phyloP scores from a whole-genome alignment of 2,329 filamentous ascomycete species.

The Drechslerella dactyloides region DNA sequence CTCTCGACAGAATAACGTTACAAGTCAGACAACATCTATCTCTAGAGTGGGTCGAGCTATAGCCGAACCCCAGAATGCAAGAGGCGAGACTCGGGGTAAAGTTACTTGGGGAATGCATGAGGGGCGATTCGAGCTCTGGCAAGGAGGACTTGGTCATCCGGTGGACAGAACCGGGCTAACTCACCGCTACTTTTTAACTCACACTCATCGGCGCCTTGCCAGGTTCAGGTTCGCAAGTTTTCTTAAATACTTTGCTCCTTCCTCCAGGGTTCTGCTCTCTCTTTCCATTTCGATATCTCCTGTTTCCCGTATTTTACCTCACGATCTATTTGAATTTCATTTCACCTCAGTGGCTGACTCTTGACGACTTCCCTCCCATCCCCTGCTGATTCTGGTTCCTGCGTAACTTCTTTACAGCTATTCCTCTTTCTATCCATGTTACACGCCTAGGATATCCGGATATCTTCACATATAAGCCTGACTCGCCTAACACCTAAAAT shows the following conservation, averaged over 20 bases:
- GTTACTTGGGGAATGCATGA: constrained; percentile 22
- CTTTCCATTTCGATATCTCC: constrained; percentile 41
- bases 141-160: constrained; percentile 39
- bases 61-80: constrained; percentile 50
- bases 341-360: not conserved
- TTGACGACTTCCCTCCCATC: constrained; percentile 21
- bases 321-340: not conserved
- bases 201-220: constrained; percentile 32
- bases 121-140: constrained; percentile 14
- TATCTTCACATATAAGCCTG: too few relatives aligned
- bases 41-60: constrained; percentile 47
- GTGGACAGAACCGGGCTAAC: constrained; percentile 49
- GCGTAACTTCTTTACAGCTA: not conserved
- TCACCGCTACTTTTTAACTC: constrained; percentile 46
- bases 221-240: constrained; percentile 40
- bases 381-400: constrained; percentile 26
- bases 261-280: constrained; percentile 46
- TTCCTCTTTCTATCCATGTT: constrained; percentile 26
- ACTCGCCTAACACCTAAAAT: too few relatives aligned
- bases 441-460: not conserved
- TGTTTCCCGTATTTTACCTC: constrained; percentile 1
- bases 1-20: constrained; percentile 26
- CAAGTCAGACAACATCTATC: constrained; percentile 43
- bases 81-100: constrained; percentile 51
- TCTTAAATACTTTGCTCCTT: constrained; percentile 51